Evolutionary conservation across 2,329 filamentous ascomycete species (phyloP).

Genomic region (Aspergillus pseudotamarii): DNA sequence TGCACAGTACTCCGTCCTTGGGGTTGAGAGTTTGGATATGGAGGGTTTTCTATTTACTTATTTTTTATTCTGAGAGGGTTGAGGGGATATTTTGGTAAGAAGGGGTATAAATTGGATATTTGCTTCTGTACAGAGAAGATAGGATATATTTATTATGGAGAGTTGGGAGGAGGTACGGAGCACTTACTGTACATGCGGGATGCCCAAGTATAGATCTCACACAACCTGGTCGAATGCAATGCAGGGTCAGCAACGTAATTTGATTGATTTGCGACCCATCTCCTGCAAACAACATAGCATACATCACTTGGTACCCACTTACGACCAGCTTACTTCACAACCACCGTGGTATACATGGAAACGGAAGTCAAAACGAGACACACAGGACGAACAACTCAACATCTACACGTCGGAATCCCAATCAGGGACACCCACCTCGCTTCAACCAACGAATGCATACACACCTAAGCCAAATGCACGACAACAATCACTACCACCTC

Average conservation of each 20-base stretch:
- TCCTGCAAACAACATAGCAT: background rate
- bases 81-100: background rate
- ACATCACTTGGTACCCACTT: background rate
- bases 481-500: conserved; percentile 7
- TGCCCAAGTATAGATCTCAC: conserved; percentile 1
- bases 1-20: too few species aligned
- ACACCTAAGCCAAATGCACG: background rate
- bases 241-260: background rate
- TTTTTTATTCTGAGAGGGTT: background rate
- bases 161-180: too few species aligned
- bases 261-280: background rate
- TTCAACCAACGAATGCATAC: conserved; percentile 1
- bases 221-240: background rate
- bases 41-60: too few species aligned
- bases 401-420: background rate
- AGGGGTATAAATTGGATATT: background rate
- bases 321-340: background rate
- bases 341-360: background rate
- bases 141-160: too few species aligned
- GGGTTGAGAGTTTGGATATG: too few species aligned
- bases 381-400: conserved; percentile 1
- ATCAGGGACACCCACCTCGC: conserved; percentile 1
- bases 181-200: background rate
- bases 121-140: too few species aligned
- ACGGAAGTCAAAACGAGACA: background rate